These are phyloP conservation scores for Fomitopsis schrenkii DNA, from an alignment of 1,284 basidiomycete genomes.

Conservation along the genomic window DNA sequence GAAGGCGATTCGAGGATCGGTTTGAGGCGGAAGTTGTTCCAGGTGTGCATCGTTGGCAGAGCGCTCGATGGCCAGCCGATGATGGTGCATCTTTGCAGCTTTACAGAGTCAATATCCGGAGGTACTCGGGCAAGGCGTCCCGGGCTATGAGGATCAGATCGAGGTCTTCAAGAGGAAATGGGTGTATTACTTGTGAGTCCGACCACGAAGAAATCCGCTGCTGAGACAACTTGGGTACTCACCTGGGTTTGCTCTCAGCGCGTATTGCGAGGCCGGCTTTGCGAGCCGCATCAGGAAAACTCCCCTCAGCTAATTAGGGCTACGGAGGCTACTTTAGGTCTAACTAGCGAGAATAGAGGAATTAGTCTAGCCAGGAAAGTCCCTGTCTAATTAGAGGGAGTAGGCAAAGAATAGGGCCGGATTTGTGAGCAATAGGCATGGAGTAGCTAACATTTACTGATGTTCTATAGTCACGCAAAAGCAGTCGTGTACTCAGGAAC, in stretches of 20 bases:
- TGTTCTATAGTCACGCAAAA: too few relatives aligned
- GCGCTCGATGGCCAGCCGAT: not conserved
- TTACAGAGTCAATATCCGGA: constrained; percentile 61
- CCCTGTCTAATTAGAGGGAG: too few relatives aligned
- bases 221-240: constrained; percentile 2
- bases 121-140: constrained; percentile 37
- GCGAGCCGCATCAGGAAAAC: constrained; percentile 38
- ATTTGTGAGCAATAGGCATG: too few relatives aligned
- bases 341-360: too few relatives aligned
- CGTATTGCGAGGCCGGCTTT: constrained; percentile 77
- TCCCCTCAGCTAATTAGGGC: too few relatives aligned
- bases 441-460: too few relatives aligned
- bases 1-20: constrained; percentile 55
- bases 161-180: constrained; percentile 79
- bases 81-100: constrained; percentile 20
- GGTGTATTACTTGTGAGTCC: constrained; percentile 55
- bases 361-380: too few relatives aligned
- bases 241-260: constrained; percentile 34
- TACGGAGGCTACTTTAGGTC: too few relatives aligned
- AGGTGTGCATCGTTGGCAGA: constrained; percentile 19
- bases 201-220: not conserved
- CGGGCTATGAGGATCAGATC: constrained; percentile 57
- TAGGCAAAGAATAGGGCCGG: too few relatives aligned
- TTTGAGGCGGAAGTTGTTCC: constrained; percentile 65
- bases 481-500: too few relatives aligned